phyloP scores from a whole-genome alignment of 495 filamentous ascomycete genomes.

The Opeltia flavorubescens region DNA sequence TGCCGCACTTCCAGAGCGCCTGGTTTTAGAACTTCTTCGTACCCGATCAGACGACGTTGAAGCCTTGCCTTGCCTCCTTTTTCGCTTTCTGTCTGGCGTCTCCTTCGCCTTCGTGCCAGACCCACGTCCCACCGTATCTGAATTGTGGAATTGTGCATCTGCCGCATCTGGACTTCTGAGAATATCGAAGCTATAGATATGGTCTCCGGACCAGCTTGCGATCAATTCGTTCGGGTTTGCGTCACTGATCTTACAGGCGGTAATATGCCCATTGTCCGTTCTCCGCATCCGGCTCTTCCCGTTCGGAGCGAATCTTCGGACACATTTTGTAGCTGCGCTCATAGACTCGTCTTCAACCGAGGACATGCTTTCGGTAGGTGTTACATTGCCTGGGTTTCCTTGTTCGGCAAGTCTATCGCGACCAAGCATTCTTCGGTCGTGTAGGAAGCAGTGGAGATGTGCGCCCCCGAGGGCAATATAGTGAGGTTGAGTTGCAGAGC shows the following conservation, averaged over 20 bases:
- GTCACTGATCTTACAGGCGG: conserved; percentile 67
- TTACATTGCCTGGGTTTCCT: conserved; percentile 28
- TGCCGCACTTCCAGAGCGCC: conserved; percentile 18
- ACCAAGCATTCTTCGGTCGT: conserved; percentile 62
- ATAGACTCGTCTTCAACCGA: conserved; percentile 41
- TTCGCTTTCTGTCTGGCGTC: conserved; percentile 39
- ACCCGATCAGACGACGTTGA: conserved; percentile 30
- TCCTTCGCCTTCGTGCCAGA: conserved; percentile 21
- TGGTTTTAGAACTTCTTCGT: conserved; percentile 28
- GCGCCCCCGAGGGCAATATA: conserved; percentile 64
- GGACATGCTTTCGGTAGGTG: conserved; percentile 21
- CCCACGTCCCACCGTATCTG: conserved; percentile 10
- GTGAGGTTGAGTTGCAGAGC: conserved; percentile 56
- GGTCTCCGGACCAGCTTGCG: conserved; percentile 63
- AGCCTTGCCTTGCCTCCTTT: conserved; percentile 35
- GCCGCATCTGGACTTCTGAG: conserved; percentile 45
- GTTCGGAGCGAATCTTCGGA: conserved; percentile 53
- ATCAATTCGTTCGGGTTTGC: conserved; percentile 61
- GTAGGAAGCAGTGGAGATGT: conserved; percentile 61
- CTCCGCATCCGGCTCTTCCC: conserved; percentile 38
- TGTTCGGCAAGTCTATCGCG: conserved; percentile 40
- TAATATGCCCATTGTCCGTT: conserved; percentile 52
- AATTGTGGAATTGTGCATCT: conserved; percentile 17
- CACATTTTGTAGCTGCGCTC: conserved; percentile 51
- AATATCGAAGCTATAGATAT: conserved; percentile 63